Conservation (phyloP, 345 rosid genomes). For the Eucalyptus erythrocorys region DNA sequence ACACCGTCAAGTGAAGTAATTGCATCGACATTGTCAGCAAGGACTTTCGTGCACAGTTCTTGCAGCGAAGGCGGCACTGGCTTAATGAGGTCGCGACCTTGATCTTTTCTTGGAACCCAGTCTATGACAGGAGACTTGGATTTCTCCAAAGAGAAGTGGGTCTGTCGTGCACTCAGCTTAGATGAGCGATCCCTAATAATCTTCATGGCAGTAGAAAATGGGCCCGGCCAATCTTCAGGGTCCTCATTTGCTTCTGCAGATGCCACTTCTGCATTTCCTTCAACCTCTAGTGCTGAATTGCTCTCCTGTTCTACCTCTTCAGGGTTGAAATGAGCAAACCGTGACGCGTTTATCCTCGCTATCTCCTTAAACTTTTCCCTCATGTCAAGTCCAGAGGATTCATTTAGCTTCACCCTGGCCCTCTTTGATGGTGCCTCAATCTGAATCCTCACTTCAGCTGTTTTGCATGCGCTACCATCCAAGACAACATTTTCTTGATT, state of each 20-base stretch:
- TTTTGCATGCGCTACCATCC: background rate
- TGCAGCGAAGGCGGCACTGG: constrained; percentile 36
- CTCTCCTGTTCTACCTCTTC: constrained; percentile 5
- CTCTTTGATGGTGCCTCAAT: background rate
- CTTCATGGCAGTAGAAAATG: constrained; percentile 94
- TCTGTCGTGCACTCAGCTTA: constrained; percentile 1
- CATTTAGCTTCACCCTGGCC: background rate
- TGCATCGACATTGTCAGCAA: constrained; percentile 71
- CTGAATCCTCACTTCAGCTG: background rate
- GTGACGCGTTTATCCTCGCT: constrained; percentile 57
- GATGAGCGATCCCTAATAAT: constrained; percentile 61
- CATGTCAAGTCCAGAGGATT: constrained; percentile 1
- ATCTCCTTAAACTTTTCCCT: constrained; percentile 34
- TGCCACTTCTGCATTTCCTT: constrained; percentile 1
- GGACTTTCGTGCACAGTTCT: constrained; percentile 38
- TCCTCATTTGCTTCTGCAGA: background rate
- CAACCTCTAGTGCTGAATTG: background rate
- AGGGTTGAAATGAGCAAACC: constrained; percentile 55
- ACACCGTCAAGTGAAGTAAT: constrained; percentile 66
- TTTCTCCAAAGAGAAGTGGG: background rate
- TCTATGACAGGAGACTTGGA: constrained; percentile 10
- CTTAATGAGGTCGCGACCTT: background rate
- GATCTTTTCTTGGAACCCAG: constrained; percentile 50
- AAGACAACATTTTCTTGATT: background rate
- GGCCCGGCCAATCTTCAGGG: constrained; percentile 93